Conservation (phyloP, 2,329 filamentous ascomycete genomes). For the Rhinocladiella mackenziei region DNA sequence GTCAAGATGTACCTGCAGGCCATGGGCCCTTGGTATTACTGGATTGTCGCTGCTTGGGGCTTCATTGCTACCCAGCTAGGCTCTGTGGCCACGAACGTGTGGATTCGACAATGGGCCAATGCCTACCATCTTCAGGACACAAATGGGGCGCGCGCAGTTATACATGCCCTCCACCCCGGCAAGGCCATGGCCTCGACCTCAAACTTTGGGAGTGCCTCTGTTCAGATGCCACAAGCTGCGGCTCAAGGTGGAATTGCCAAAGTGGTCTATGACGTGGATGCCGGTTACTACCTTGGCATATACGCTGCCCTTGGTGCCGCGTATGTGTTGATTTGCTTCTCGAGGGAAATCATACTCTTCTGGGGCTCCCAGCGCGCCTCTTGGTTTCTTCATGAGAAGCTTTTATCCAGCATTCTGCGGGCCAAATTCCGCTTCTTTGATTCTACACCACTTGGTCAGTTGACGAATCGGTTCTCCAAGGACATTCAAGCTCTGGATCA, state of each 20-base stretch:
- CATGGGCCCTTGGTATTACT: slow-evolving; percentile 98
- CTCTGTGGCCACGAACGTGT: slow-evolving; percentile 82
- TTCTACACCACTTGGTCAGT: slow-evolving; percentile 85
- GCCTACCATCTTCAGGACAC: slow-evolving; percentile 58
- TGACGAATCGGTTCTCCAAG: slow-evolving; percentile 99
- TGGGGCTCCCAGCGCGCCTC: slow-evolving; percentile 87
- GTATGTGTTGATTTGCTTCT: slow-evolving; percentile 76
- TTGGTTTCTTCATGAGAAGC: slow-evolving; percentile 70
- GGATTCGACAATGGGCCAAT: slow-evolving; percentile 94
- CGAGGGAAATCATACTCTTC: slow-evolving; percentile 85
- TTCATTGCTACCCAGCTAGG: slow-evolving; percentile 81
- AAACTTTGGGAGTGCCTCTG: slow-evolving; percentile 11
- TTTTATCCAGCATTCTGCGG: slow-evolving; percentile 75
- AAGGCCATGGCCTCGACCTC: slow-evolving; percentile 1
- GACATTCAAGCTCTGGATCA: slow-evolving; percentile 94
- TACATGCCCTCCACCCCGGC: slow-evolving; percentile 15
- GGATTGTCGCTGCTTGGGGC: slow-evolving; percentile 68
- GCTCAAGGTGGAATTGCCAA: slow-evolving; percentile 22
- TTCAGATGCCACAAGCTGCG: slow-evolving; percentile 17
- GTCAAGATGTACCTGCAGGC: slow-evolving; percentile 78
- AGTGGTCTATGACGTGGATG: slow-evolving; percentile 58
- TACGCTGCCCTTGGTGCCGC: slow-evolving; percentile 75
- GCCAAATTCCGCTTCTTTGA: slow-evolving; percentile 98
- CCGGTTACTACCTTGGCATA: slow-evolving; percentile 75
- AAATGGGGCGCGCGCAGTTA: slow-evolving; percentile 15